These are phyloP conservation scores for Salvia miltiorrhiza DNA, from an alignment of 257 asterid species.

Conservation along the genomic window DNA sequence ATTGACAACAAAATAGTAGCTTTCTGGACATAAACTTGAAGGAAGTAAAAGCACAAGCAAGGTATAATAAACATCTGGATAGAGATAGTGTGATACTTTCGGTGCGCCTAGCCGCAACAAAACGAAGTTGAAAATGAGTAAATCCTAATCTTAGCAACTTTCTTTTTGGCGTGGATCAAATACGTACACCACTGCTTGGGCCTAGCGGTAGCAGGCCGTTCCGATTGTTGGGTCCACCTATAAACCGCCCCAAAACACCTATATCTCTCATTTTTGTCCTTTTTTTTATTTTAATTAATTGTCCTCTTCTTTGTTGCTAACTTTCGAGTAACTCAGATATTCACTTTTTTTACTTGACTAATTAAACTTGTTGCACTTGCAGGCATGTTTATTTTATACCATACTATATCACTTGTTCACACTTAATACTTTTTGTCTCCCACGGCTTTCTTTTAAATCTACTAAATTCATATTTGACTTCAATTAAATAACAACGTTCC, in stretches of 20 bases:
- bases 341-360: no score
- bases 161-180: conserved; percentile 5
- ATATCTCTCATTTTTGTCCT: neutral
- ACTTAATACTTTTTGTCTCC: no score
- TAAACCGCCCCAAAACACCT: conserved; percentile 3
- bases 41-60: conserved; percentile 18
- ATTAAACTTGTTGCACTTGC: no score
- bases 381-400: neutral
- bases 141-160: neutral
- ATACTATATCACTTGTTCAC: neutral
- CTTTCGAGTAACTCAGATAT: no score
- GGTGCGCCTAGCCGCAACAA: conserved; percentile 44
- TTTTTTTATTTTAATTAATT: neutral
- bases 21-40: neutral
- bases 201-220: conserved; percentile 20
- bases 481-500: neutral
- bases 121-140: conserved; percentile 12
- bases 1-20: no score
- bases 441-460: neutral
- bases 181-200: conserved; percentile 26
- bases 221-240: conserved; percentile 26
- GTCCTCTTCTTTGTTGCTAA: neutral
- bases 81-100: conserved; percentile 14
- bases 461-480: neutral
- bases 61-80: neutral